These are phyloP conservation scores for Nakazawaea ishiwadae DNA, from an alignment of 805 yeast species.

Conservation along the genomic window DNA sequence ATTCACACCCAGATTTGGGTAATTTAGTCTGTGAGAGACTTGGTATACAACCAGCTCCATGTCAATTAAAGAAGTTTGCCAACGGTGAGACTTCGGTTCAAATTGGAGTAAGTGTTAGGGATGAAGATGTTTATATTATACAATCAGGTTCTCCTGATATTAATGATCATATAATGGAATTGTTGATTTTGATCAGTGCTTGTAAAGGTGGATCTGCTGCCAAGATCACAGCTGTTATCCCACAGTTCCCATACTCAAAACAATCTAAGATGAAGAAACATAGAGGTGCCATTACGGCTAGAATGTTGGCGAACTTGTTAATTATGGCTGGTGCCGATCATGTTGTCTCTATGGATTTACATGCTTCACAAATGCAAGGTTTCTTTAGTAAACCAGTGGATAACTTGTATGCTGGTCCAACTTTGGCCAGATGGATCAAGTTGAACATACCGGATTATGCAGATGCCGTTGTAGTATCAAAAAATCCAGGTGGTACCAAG, in stretches of 20 bases:
- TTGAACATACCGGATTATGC: constrained; percentile 82
- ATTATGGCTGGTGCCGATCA: constrained; percentile 99
- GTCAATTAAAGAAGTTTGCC: constrained; percentile 85
- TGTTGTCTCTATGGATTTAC: constrained; percentile 94
- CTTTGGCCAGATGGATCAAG: constrained; percentile 92
- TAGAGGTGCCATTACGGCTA: constrained; percentile 97
- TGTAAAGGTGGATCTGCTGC: constrained; percentile 98
- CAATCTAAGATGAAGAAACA: constrained; percentile 98
- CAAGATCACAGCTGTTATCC: constrained; percentile 93
- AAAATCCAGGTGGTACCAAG: constrained; percentile 98
- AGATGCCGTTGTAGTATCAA: constrained; percentile 94
- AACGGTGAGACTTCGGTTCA: constrained; percentile 98
- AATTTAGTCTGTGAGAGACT: constrained; percentile 81
- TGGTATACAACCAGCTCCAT: constrained; percentile 93
- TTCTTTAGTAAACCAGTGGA: constrained; percentile 97
- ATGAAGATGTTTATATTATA: constrained; percentile 92
- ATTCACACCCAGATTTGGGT: constrained; percentile 95
- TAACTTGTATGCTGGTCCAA: constrained; percentile 93
- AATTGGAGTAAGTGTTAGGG: constrained; percentile 91
- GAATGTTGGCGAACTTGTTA: constrained; percentile 92
- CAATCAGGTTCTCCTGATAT: constrained; percentile 85
- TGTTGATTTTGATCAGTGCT: constrained; percentile 87
- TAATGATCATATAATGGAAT: constrained; percentile 96
- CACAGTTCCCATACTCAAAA: constrained; percentile 95
- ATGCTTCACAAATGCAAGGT: constrained; percentile 99